These are phyloP conservation scores for Eucalyptus viminalis DNA, from an alignment of 345 rosid genomes.

Conservation along the genomic window DNA sequence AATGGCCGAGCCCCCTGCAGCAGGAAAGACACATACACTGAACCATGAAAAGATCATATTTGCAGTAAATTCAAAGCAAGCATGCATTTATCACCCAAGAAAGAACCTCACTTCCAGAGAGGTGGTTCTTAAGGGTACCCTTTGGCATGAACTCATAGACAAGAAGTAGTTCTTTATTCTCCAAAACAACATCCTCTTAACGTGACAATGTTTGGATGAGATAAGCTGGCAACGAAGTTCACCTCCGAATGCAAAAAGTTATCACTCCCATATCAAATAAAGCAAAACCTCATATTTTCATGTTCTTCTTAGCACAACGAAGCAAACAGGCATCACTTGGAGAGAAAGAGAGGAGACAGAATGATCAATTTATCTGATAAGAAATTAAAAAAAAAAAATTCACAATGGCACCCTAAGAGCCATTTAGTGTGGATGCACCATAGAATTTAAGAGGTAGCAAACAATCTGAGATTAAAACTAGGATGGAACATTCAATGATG, in stretches of 20 bases:
- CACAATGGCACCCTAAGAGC: background rate
- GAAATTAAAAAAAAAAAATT: background rate
- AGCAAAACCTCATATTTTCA: background rate
- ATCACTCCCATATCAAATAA: background rate
- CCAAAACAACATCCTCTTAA: background rate
- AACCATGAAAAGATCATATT: background rate
- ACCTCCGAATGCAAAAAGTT: background rate
- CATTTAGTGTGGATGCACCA: background rate
- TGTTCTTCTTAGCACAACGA: background rate
- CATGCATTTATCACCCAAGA: background rate
- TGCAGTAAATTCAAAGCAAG: background rate
- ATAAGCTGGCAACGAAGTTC: background rate
- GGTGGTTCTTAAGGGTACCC: conserved; percentile 1
- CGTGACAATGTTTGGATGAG: background rate
- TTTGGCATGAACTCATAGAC: conserved; percentile 3
- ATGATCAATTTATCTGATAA: background rate
- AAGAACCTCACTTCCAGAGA: conserved; percentile 3
- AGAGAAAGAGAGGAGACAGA: background rate
- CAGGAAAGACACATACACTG: background rate
- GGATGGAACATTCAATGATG: background rate
- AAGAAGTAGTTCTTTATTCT: background rate
- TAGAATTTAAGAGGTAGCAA: background rate
- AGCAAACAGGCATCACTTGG: background rate
- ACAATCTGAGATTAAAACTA: background rate
- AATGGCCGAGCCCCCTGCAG: background rate